Evolutionary conservation across 1,284 basidiomycete genomes (phyloP), one percentile per base, ranked within the genome.

Genomic region (Austroboletus olivaceoglutinosus): DNA sequence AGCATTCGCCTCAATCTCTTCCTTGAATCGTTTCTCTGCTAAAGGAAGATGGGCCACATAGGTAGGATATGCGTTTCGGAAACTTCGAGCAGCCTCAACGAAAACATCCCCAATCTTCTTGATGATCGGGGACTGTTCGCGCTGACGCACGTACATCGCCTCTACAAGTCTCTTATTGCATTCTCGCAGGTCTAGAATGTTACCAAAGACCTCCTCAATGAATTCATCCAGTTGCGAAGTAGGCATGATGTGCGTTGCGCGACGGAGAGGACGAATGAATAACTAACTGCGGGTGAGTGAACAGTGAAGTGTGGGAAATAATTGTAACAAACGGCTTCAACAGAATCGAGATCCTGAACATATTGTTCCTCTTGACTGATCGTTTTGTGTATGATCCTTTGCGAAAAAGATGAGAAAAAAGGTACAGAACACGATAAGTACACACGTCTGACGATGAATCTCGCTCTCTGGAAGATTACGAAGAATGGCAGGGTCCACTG

Each of bases 281-380:
- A 85, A 62, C 83, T 86, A 56, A 21, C 5, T 7, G 15, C 4
- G 23, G 18, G 18, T 51, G 30, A 51, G 52, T 11, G 25, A 45
- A 43, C 19, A 33, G 22, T 21, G 21, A 13, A 3, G n/a, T 21
- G 13, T 19, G 31, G 5, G 19, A 16, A 27, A 47, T 10, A 36
- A 29, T 33, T 7, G 38, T 10, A 19, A 65, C 76, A 30, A 55
- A 89, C 85, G 6, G 78, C 75, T 61, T 97, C 91, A 39, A 98
- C 81, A 5, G 86, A 81, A 52, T 93, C 85, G 6, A 99, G 78
- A 65, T 99, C 96, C 40, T 87, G 83, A 36, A 95, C 76, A 65
- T 97, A 98, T 62, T 92, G 86, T 60, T 91, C 86, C 70, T 99
- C 96, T 56, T 92, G 89, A 62, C 82, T 82, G 56, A 99, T 89